phyloP scores from a whole-genome alignment of 306 rosid genomes.

The Cicer bijugum region DNA sequence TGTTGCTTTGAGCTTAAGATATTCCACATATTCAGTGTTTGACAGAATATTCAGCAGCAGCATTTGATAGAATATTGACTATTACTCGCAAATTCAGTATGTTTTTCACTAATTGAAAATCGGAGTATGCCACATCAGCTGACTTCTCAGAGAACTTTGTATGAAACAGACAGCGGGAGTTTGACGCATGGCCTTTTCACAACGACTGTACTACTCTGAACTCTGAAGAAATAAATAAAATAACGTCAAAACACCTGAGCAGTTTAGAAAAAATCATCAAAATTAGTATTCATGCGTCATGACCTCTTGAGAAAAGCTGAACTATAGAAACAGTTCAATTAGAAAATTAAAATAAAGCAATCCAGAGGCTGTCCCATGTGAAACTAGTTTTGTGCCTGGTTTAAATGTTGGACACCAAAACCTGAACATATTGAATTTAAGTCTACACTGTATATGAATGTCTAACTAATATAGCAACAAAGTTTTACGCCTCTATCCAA shows the following conservation, averaged over 20 bases:
- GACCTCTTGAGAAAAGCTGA: conserved; percentile 1
- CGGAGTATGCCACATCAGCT: background rate
- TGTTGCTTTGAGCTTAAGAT: conserved; percentile 17
- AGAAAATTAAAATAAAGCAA: conserved; percentile 24
- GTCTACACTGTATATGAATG: background rate
- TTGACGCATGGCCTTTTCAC: background rate
- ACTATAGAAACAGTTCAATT: conserved; percentile 12
- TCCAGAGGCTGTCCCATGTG: background rate
- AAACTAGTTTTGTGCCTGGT: conserved; percentile 5
- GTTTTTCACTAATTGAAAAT: conserved; percentile 1
- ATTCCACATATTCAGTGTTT: background rate
- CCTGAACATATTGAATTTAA: background rate
- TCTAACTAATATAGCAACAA: background rate
- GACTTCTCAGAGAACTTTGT: conserved; percentile 1
- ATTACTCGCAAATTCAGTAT: background rate
- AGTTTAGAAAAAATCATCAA: background rate
- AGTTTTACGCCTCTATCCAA: background rate
- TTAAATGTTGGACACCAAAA: conserved; percentile 11
- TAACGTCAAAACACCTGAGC: background rate
- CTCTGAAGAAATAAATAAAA: conserved; percentile 26
- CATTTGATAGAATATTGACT: background rate
- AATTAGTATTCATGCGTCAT: conserved; percentile 8
- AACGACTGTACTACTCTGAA: background rate
- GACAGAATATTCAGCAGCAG: background rate
- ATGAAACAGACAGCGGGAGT: background rate